Percentiles rank a stretch among this genome's conserved stretches.
phyloP scores from a whole-genome alignment of 2,329 filamentous ascomycete genomes.

The Aspergillus transmontanensis region DNA sequence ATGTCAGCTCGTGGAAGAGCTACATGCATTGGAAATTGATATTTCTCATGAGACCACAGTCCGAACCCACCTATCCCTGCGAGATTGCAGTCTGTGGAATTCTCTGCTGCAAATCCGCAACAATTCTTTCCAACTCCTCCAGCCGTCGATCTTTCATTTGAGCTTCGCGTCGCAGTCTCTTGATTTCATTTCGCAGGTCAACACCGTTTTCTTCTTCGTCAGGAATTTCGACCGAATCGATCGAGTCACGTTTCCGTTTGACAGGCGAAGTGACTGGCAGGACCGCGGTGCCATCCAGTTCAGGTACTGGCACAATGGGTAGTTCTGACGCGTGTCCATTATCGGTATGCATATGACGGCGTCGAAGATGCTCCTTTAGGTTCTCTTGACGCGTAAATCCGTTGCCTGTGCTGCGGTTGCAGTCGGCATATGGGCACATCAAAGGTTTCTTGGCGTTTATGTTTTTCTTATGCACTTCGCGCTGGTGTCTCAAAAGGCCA shows the following conservation, averaged over 20 bases:
- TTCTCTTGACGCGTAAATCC: constrained; percentile 95
- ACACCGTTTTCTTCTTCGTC: constrained; percentile 47
- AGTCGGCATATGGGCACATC: constrained; percentile 82
- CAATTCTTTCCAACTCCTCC: constrained; percentile 44
- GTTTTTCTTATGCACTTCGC: constrained; percentile 90
- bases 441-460: constrained; percentile 84
- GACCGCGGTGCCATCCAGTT: constrained; percentile 35
- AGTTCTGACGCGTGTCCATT: constrained; percentile 33
- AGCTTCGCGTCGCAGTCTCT: constrained; percentile 67
- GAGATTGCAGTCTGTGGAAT: constrained; percentile 33
- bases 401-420: constrained; percentile 84
- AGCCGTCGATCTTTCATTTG: constrained; percentile 55
- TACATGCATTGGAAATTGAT: background rate
- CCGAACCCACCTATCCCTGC: constrained; percentile 17
- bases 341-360: constrained; percentile 70
- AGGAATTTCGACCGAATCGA: constrained; percentile 27
- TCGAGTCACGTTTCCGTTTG: constrained; percentile 40
- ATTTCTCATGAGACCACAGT: constrained; percentile 10
- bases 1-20: constrained; percentile 15
- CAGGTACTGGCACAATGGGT: constrained; percentile 32
- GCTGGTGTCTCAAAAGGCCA: constrained; percentile 83
- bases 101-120: constrained; percentile 39
- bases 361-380: constrained; percentile 85
- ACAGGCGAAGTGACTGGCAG: constrained; percentile 29
- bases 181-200: constrained; percentile 64